Evolutionary conservation across 164 flowering plant genomes (phyloP).

Genomic region (Annona squamosa): DNA sequence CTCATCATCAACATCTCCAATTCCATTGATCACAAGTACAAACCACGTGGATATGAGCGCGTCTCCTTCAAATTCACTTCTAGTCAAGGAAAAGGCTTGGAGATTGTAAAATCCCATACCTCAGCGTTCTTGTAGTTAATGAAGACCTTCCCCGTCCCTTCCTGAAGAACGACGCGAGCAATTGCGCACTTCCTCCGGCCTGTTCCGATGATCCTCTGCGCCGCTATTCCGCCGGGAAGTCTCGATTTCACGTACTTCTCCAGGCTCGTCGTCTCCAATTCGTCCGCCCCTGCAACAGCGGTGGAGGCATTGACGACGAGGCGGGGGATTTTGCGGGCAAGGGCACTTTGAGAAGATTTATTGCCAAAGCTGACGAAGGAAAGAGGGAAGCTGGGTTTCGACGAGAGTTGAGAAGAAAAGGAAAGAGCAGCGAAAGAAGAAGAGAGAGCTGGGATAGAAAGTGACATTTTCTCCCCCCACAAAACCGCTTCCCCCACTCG

Average conservation of each 20-base stretch:
- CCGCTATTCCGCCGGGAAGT: conserved; percentile 92
- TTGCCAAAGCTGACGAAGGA: conserved; percentile 19
- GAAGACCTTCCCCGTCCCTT: conserved; percentile 73
- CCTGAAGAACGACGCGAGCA: conserved; percentile 90
- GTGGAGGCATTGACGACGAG: conserved; percentile 25
- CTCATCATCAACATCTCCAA: no score
- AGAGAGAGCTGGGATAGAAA: conserved; percentile 43
- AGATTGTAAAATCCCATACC: conserved; percentile 25
- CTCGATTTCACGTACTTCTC: conserved; percentile 65
- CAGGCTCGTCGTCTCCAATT: conserved; percentile 35
- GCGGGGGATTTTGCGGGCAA: conserved; percentile 12
- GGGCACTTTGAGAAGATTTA: conserved; percentile 12
- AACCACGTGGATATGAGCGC: no score
- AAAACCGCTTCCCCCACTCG: neutral
- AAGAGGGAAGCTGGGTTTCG: conserved; percentile 29
- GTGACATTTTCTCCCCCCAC: neutral
- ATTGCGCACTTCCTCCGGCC: conserved; percentile 84
- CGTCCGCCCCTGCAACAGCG: conserved; percentile 20
- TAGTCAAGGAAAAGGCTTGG: no score
- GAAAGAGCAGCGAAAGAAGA: conserved; percentile 63
- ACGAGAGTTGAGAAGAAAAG: conserved; percentile 56
- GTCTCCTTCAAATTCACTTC: no score
- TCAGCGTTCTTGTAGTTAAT: conserved; percentile 89
- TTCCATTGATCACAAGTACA: no score
- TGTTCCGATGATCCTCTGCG: conserved; percentile 71